phyloP scores from a whole-genome alignment of 768 basidiomycete species.

The Mycena albidolilacea region DNA sequence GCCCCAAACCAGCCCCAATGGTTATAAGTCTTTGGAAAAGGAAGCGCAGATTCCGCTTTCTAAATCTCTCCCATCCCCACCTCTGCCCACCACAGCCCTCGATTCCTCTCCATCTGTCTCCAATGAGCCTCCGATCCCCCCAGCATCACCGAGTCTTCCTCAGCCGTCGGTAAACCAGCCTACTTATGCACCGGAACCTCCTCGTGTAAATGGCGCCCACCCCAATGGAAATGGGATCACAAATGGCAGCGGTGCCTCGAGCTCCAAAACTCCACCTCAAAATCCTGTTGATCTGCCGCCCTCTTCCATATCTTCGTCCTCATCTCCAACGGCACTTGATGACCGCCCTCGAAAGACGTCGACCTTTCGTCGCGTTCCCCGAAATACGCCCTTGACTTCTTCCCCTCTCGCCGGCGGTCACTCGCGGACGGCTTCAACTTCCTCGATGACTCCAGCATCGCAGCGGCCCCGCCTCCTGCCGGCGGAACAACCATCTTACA shows the following conservation, averaged over 20 bases:
- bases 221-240: slow-evolving; percentile 16
- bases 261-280: slow-evolving; percentile 22
- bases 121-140: slow-evolving; percentile 27
- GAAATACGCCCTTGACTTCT: slow-evolving; percentile 51
- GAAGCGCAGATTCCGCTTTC: slow-evolving; percentile 18
- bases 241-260: slow-evolving; percentile 9
- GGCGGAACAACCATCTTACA: slow-evolving; percentile 30
- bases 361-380: slow-evolving; percentile 68
- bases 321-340: slow-evolving; percentile 28
- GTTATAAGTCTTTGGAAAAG: slow-evolving; percentile 33
- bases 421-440: slow-evolving; percentile 44
- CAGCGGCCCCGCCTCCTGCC: slow-evolving; percentile 23
- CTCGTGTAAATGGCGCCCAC: slow-evolving; percentile 10
- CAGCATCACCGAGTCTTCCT: slow-evolving; percentile 19
- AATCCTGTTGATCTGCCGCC: slow-evolving; percentile 18
- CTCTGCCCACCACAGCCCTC: slow-evolving; percentile 30
- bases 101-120: slow-evolving; percentile 43
- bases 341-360: slow-evolving; percentile 55
- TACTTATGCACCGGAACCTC: slow-evolving; percentile 17
- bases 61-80: slow-evolving; percentile 28
- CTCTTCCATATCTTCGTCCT: slow-evolving; percentile 25
- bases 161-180: background rate
- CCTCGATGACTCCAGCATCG: slow-evolving; percentile 42
- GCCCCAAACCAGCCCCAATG: slow-evolving; percentile 41
- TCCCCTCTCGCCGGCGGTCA: slow-evolving; percentile 51